Percentiles rank a stretch among this genome's conserved stretches.
phyloP scores from a whole-genome alignment of 805 yeast genomes.

The Nakazawaea ernobii region DNA sequence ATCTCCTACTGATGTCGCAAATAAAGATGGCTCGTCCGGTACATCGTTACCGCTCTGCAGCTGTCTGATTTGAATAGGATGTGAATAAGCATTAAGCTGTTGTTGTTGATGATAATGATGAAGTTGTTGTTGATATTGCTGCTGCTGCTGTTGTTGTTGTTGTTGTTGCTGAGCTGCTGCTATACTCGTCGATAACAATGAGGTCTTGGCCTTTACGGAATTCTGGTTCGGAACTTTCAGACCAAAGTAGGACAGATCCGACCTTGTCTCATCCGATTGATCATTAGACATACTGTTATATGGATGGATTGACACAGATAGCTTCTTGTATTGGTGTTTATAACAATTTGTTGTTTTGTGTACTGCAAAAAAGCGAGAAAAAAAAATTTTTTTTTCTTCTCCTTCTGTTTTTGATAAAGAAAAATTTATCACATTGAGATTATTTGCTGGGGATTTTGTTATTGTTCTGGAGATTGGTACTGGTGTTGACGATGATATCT shows the following conservation, averaged over 20 bases:
- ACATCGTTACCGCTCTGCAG: background rate
- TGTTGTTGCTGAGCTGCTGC: slow-evolving; percentile 5
- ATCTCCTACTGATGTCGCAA: slow-evolving; percentile 29
- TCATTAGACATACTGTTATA: background rate
- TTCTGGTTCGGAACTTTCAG: background rate
- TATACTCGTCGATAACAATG: slow-evolving; percentile 7
- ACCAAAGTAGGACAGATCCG: slow-evolving; percentile 4
- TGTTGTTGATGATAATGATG: background rate
- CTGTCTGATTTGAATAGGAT: background rate
- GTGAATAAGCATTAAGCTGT: background rate
- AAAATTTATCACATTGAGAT: no score
- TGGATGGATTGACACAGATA: no score
- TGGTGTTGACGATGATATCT: no score
- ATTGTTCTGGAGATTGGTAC: no score
- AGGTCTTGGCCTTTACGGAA: background rate
- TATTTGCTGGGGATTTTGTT: no score
- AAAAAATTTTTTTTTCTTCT: no score
- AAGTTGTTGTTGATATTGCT: background rate
- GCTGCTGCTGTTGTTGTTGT: background rate
- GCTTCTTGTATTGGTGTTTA: no score
- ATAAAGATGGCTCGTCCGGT: slow-evolving; percentile 15
- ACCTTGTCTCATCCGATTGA: background rate
- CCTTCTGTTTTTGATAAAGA: no score
- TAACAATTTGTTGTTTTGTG: no score
- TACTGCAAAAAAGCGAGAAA: no score